Evolutionary conservation across 2,329 filamentous ascomycete genomes (phyloP).

Genomic region (Fusarium coicis): DNA sequence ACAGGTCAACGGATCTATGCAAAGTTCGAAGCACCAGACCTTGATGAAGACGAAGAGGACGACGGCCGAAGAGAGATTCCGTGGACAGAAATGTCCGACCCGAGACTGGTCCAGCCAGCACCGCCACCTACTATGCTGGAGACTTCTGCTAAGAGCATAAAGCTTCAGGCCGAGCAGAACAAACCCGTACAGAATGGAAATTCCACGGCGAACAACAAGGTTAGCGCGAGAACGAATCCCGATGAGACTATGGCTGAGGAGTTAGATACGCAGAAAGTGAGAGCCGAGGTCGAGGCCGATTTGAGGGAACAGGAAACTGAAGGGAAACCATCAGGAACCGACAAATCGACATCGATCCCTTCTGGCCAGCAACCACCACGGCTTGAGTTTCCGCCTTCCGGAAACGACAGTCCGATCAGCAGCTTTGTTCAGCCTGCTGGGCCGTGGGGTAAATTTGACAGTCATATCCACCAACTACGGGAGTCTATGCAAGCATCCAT

Average conservation of each 20-base stretch:
- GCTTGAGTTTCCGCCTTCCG: constrained; percentile 32
- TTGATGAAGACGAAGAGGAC: constrained; percentile 66
- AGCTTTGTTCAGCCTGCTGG: constrained; percentile 20
- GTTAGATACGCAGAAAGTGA: constrained; percentile 47
- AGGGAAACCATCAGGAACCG: constrained; percentile 20
- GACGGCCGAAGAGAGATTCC: constrained; percentile 69
- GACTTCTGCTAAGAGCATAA: constrained; percentile 39
- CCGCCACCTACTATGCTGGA: constrained; percentile 44
- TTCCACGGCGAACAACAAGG: constrained; percentile 37
- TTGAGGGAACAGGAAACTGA: constrained; percentile 28
- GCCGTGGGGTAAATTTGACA: constrained; percentile 19
- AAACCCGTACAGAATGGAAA: constrained; percentile 18
- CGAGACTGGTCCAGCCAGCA: constrained; percentile 67
- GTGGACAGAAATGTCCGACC: constrained; percentile 73
- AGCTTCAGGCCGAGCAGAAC: constrained; percentile 36
- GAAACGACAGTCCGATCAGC: constrained; percentile 39
- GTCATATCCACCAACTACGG: constrained; percentile 34
- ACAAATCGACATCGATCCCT: constrained; percentile 44
- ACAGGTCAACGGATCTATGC: constrained; percentile 80
- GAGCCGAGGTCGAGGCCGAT: constrained; percentile 39
- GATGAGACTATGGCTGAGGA: constrained; percentile 40
- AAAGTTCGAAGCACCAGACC: constrained; percentile 79
- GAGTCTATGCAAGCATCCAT: constrained; percentile 24
- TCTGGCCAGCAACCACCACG: constrained; percentile 43
- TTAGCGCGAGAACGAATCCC: constrained; percentile 39